Base-by-base conservation (phyloP, 1,139 yeast species). In the Candida sp. region DNA sequence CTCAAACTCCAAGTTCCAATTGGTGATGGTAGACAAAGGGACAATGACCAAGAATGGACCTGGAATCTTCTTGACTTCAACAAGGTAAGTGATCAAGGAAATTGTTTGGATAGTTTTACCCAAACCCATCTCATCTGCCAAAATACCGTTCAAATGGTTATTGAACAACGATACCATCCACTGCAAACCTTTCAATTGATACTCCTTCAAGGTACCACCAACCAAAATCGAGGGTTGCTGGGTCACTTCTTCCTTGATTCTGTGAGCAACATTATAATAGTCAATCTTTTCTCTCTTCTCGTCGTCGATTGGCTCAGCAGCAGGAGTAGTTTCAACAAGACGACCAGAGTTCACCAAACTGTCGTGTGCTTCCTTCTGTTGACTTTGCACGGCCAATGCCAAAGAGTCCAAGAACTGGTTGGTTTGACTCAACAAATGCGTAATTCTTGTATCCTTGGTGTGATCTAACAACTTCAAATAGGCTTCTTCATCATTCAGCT, bases 151-250 rank as follows among this genome's bases (percentile, higher is more conserved):
- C 63, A 94, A 78, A 67, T 92, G 94, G 70, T 94, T 94, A 68
- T 94, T 94, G 69, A 82, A 93, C 54, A 94, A 78, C 0, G 98
- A 93, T 4, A 93, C 96, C 98, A 94, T 93, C 99, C 98, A 93
- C 68, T 94, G 97, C 53, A 93, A 77, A 67, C 98, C 98, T 70
- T 90, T 91, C 54, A 93, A 44, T 73, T 93, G 98, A 67, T 94
- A 94, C 64, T 94, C 99, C 69, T 94, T 94, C 65, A 94, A 78
- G 1, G 84, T 81, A 57, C 99, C 99, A 49, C 99, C 99, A 44
- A 86, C 81, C 58, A 91, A 68, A 47, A 88, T 81, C 1, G 77
- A 61, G 1, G 96, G 93, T 60, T 88, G 96, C 39, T 67, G 71
- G 3, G 77, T 78, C 26, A 88, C 83, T 46, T 80, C 86, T 63